These are phyloP conservation scores for Aschersonia sp. DNA, from an alignment of 2,329 filamentous ascomycete species.

Conservation along the genomic window DNA sequence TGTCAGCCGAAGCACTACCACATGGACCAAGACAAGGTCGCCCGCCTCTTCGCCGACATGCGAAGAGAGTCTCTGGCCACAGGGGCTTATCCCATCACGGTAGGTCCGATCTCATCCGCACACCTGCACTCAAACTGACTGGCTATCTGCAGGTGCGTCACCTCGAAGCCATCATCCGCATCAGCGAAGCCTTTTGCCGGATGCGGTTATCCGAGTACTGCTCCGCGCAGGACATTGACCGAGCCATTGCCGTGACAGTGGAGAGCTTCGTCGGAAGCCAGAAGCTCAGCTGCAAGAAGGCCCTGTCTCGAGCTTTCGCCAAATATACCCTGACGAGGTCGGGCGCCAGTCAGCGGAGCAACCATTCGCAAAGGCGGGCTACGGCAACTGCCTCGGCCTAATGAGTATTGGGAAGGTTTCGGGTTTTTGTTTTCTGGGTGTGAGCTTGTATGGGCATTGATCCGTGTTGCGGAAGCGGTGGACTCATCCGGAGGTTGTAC, in stretches of 20 bases:
- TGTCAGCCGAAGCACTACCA: conserved; percentile 89
- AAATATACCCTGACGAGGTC: conserved; percentile 62
- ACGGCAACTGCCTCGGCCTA: not conserved
- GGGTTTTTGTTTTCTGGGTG: no score
- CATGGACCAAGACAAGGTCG: conserved; percentile 95
- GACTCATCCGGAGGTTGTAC: no score
- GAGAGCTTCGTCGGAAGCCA: conserved; percentile 93
- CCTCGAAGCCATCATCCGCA: conserved; percentile 93
- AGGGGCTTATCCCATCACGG: conserved; percentile 93
- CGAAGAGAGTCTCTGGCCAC: conserved; percentile 82
- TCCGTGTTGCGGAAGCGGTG: no score
- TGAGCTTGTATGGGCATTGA: no score
- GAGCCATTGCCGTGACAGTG: conserved; percentile 90
- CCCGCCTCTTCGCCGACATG: conserved; percentile 92
- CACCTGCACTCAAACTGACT: not conserved
- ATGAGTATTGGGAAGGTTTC: not conserved
- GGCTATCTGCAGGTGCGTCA: conserved; percentile 63
- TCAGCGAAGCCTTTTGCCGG: conserved; percentile 85
- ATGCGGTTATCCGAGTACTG: conserved; percentile 98
- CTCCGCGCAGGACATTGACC: conserved; percentile 78
- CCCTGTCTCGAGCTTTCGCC: conserved; percentile 82
- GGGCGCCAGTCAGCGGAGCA: not conserved
- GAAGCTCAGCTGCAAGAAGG: conserved; percentile 96
- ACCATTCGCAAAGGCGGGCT: conserved; percentile 1
- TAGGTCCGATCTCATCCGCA: conserved; percentile 31